A percentile compares a stretch with the other conserved stretches of the same genome.
phyloP scores from a whole-genome alignment of 768 basidiomycete genomes.

The Leccinum disarticulatum region DNA sequence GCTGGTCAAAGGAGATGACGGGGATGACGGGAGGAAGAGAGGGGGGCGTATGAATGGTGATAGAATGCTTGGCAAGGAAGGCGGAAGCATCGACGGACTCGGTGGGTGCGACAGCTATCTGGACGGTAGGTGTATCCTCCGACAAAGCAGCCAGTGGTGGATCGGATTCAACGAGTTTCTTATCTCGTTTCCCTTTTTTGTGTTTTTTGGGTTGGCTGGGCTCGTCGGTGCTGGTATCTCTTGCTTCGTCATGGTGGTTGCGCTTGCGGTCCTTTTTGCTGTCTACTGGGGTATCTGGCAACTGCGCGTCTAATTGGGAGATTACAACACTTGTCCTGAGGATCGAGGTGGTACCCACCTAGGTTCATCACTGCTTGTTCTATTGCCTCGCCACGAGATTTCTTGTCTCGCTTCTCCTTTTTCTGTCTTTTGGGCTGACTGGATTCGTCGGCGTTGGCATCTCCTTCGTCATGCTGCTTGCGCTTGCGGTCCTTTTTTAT shows the following conservation, averaged over 20 bases:
- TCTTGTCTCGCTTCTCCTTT: background rate
- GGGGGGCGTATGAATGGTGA: conserved; percentile 64
- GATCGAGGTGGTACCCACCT: conserved; percentile 1
- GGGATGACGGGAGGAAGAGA: conserved; percentile 54
- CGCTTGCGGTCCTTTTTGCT: conserved; percentile 28
- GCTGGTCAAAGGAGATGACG: conserved; percentile 69
- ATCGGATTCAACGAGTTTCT: conserved; percentile 1
- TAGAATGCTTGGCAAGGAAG: conserved; percentile 70
- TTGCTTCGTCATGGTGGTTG: conserved; percentile 13
- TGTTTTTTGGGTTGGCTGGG: conserved; percentile 21
- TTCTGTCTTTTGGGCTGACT: background rate
- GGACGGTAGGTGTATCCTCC: conserved; percentile 19
- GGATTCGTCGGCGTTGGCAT: background rate
- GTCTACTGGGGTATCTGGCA: conserved; percentile 8
- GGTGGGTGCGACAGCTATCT: conserved; percentile 12
- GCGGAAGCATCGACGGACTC: conserved; percentile 45
- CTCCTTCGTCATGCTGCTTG: background rate
- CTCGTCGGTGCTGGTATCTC: conserved; percentile 2
- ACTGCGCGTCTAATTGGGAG: background rate
- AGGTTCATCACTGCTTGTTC: background rate
- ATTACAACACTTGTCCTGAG: background rate
- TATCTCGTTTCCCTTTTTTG: conserved; percentile 28
- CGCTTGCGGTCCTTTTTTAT: background rate
- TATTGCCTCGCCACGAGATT: background rate
- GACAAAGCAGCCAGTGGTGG: conserved; percentile 1